Base-by-base conservation (phyloP, 2,329 filamentous ascomycete species). In the Penicillium corylophilum region DNA sequence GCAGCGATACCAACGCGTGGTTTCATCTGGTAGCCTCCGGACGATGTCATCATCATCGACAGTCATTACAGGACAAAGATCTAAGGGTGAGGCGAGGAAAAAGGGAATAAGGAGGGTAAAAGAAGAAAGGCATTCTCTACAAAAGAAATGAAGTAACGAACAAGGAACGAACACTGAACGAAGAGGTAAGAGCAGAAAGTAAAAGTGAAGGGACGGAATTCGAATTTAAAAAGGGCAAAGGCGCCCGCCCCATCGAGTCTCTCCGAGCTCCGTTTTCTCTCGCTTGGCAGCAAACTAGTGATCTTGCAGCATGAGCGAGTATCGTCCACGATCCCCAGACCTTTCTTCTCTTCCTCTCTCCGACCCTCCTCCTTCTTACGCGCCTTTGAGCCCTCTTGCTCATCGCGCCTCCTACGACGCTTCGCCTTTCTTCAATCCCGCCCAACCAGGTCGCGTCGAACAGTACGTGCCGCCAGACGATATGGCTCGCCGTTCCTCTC, bases 271-370 rank as follows among this genome's bases (percentile, higher is more conserved):
- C 43, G 16, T 52, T 33, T 40, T 18, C 43, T 23, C 44, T 54
- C 45, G 49, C 51, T 43, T 35, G 36, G 33, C 39, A 39, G n/a
- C 44, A 23, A 42, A 36, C 47, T 46, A 22, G 26, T 28, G 26
- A 28, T 20, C 49, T 55, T 56, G 54, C 61, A 73, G 67, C 65
- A 75, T 75, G 72, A 75, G 71, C 65, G 73, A 75, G 58, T 78
- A 78, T 66, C 71, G 74, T 61, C 76, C 76, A 55, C 71, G 70
- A 64, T 78, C 76, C 40, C 77, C 77, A 62, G 75, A 79, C 60
- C 73, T 83, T 60, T 79, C 80, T 55, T 74, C 72, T 64, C 74
- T 77, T 64, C 64, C 70, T 61, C 67, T 73, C 55, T 62, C 66
- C 64, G 55, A 67, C 66, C 63, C 53, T 43, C 57, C 59, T 48